phyloP scores from a whole-genome alignment of 176 grass and related monocot genomes.

The Cenchrus americanus region DNA sequence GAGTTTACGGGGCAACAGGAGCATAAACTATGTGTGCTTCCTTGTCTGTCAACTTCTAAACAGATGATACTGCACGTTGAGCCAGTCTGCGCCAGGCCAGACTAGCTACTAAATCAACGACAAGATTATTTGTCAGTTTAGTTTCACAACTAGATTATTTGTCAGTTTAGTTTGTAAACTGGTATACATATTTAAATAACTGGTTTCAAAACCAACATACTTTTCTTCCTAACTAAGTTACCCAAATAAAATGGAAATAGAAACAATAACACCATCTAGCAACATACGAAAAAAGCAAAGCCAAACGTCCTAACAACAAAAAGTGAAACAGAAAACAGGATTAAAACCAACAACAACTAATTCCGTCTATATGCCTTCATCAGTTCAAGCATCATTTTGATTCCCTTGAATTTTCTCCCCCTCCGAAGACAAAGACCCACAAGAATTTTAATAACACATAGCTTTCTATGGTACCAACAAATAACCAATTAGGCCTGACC shows the following conservation, averaged over 20 bases:
- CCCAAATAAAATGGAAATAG: neutral
- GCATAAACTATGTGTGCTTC: neutral
- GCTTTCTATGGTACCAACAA: slow-evolving; percentile 36
- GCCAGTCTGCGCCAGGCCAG: slow-evolving; percentile 31
- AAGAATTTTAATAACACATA: slow-evolving; percentile 33
- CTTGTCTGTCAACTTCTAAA: neutral
- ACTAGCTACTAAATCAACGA: slow-evolving; percentile 27
- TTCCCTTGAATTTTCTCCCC: neutral
- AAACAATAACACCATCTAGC: neutral
- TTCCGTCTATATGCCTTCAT: neutral
- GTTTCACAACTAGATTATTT: neutral
- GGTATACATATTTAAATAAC: slow-evolving; percentile 17
- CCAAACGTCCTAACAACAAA: neutral
- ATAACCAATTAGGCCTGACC: slow-evolving; percentile 35
- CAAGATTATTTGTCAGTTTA: slow-evolving; percentile 1
- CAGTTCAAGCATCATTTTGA: neutral
- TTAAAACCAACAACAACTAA: neutral
- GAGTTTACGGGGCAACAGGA: slow-evolving; percentile 14
- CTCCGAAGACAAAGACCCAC: neutral
- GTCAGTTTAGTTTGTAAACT: neutral
- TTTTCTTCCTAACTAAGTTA: slow-evolving; percentile 14
- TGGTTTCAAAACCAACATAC: neutral
- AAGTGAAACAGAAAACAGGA: neutral
- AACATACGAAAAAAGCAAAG: neutral
- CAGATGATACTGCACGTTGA: neutral